Evolutionary conservation across 2,329 filamentous ascomycete species (phyloP), one percentile per base, ranked within the genome.

Genomic region (Cercospora sojina): DNA sequence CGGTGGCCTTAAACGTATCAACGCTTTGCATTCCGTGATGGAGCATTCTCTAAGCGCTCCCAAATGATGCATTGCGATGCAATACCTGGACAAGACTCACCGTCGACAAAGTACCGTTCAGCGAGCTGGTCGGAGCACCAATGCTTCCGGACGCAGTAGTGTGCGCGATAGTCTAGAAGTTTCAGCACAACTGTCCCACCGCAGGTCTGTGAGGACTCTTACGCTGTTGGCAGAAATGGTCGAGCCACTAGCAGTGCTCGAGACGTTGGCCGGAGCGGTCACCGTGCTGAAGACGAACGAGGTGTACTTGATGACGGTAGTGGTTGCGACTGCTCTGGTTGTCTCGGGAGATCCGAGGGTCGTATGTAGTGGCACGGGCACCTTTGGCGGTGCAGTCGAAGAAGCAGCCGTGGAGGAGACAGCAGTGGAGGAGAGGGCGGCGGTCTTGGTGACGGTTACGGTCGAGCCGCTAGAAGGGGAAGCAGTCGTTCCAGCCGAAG

Each of bases 51-150:
- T 23, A 49, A 38, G 13, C 35, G 35, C 5, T 38, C 35, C n/a
- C 18, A 49, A 20, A 12, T 20, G 43, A 49, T 12, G n/a, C 43
- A 20, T 6, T 49, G 18, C n/a, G 43, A 29, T 18, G 51, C 51
- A 10, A 56, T 3, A 16, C 23, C 5, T 0, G n/a, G 51, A 29
- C 13, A 23, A 62, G 18, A 51, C 59, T 66, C 23, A 62, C 59
- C 29, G 65, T 67, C 32, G 55, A 62, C 38, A 67, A 23, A 43
- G 65, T 64, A 49, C 61, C 61, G 55, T 64, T 67, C 60, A 56
- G 49, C 18, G 41, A 43, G 23, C 38, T 38, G 16, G 16, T 64
- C 18, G 58, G 20, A 32, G 43, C 59, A 59, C 53, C 56, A 35
- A 35, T 27, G 61, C 35, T 60, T 20, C 35, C 56, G n/a, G 53